Base-by-base conservation (phyloP, 148 eudicot species). In the Cornus suecica region DNA sequence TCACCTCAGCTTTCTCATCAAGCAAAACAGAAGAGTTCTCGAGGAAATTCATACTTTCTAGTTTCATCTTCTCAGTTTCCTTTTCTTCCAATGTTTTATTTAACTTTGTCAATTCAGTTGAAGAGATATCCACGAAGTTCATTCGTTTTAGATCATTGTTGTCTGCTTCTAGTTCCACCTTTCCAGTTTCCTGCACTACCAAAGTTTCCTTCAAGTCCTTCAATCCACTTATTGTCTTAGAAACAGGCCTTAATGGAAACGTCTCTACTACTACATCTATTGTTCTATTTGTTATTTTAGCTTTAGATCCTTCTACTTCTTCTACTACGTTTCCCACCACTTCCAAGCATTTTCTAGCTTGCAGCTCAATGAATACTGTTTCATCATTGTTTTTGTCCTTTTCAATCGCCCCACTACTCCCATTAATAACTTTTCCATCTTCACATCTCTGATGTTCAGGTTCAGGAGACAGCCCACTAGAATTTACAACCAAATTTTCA, bases 211-310 rank as follows among this genome's bases (percentile, higher is more conserved):
- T 31, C 27, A 74, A 14, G 10, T 61, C 74, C 65, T 34, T 66
- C 26, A 66, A 25, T 22, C 74, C 79, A 64, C 72, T 65, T 29
- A 75, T 52, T 58, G 48, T 81, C 70, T 66, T 76, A 61, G 84
- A 70, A 76, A 78, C 78, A 25, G 88, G 85, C 69, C 78, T 76
- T 72, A 89, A 63, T 14, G 96, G 96, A 83, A 92, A 92, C 16
- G 86, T 89, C 84, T 92, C 98, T 65, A 87, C 89, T 22, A 73
- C 69, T 32, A 91, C 68, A 28, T 87, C 82, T 51, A 80, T 78
- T 34, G 77, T 76, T 24, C 74, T 28, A 68, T n/a, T 66, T 32
- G 61, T 65, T 29, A 69, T 72, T 60, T 73, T 30, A 66, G 60
- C 77, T 48, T 82, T 25, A 28, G 60, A 70, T 26, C 69, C 73